Evolutionary conservation across 345 rosid genomes (phyloP), one percentile per base, ranked within the genome.

Genomic region (Arabidopsis arenosa): DNA sequence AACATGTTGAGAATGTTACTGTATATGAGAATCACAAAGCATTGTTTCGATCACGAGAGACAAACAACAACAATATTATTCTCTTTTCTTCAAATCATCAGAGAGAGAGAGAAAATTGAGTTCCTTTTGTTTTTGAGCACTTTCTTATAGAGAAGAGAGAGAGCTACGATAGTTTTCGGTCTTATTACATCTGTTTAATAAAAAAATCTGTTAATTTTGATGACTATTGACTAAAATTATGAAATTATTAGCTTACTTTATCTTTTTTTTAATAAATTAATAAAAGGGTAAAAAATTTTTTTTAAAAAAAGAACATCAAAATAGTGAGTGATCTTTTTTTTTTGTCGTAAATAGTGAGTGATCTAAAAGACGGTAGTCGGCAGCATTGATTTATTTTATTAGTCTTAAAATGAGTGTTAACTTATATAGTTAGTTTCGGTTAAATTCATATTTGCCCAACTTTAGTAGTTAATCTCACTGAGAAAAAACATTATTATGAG

Each of bases 11-110:
- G 43, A 30, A 63, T 63, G 70, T 8, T 14, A 73, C 5, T 4
- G 41, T 57, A 30, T 65, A 35, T 56, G n/a, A 35, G 65, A 51
- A 55, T 74, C 58, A 56, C 15, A 36, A 26, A 45, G 36, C 60
- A 57, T 66, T 17, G 43, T n/a, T 57, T 26, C 41, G 59, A 66
- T 66, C 78, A 75, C 73, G 41, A 66, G 73, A 18, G 21, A 56
- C 52, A 37, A 37, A n/a, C 51, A 66, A 37, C 60, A 26, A 54
- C 26, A 23, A 23, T 23, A 23, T 23, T 45, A 43, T 45, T 75
- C 64, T 53, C 47, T 26, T 65, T 74, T 59, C 23, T 45, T 12
- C 72, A n/a, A 55, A 3, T 40, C 8, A 47, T 59, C 17, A 53
- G 40, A 28, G 32, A 28, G 63, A 6, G 32, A 52, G n/a, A 61